A percentile compares a stretch with the other conserved stretches of the same genome.
phyloP scores from a whole-genome alignment of 208 protist genomes.

The Leptomonas pyrrhocoris region DNA sequence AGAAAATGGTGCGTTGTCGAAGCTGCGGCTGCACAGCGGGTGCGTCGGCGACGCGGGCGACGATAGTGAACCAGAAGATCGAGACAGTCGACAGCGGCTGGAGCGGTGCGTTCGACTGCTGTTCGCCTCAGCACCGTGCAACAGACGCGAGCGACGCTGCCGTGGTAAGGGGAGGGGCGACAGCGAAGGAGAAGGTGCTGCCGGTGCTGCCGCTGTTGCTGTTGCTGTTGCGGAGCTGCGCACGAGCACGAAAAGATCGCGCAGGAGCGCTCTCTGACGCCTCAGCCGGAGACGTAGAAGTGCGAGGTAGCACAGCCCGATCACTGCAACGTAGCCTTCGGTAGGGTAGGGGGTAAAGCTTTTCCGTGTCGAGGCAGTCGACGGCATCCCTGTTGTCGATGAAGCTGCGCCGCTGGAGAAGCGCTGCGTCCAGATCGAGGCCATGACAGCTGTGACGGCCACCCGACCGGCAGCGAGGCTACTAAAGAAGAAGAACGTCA shows the following conservation, averaged over 20 bases:
- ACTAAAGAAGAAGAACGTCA: conserved; percentile 14
- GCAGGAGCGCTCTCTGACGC: neutral
- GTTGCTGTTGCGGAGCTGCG: neutral
- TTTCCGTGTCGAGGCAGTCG: neutral
- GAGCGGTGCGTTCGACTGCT: neutral
- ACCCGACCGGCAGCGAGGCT: conserved; percentile 14
- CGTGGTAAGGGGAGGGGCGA: neutral
- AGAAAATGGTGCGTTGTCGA: conserved; percentile 6
- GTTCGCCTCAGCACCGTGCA: neutral
- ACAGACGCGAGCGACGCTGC: conserved; percentile 1
- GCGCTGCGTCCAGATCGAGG: neutral
- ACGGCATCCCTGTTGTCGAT: neutral
- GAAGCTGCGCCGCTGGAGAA: neutral
- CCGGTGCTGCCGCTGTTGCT: neutral
- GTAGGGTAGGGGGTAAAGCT: neutral
- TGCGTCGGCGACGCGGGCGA: neutral
- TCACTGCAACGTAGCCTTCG: conserved; percentile 19
- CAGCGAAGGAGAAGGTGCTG: neutral
- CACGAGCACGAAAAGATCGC: neutral
- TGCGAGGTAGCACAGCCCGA: conserved; percentile 2
- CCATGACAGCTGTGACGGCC: conserved; percentile 10
- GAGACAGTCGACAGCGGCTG: neutral
- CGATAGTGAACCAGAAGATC: neutral
- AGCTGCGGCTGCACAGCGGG: conserved; percentile 1
- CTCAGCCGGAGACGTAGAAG: conserved; percentile 8